These are phyloP conservation scores for Petunia axillaris DNA, from an alignment of 257 asterid species.

Conservation along the genomic window DNA sequence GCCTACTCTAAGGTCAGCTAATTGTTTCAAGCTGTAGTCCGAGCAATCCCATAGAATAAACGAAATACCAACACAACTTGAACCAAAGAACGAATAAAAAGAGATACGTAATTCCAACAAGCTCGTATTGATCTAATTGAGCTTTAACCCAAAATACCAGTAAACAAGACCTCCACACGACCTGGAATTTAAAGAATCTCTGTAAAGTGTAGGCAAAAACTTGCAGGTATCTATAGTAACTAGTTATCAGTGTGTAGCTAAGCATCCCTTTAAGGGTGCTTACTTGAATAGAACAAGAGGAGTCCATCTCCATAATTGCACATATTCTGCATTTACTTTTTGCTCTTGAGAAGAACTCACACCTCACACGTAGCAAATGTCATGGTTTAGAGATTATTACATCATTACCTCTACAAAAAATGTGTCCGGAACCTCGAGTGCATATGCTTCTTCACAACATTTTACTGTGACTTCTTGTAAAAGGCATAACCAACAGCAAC, in stretches of 20 bases:
- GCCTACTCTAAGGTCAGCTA: neutral
- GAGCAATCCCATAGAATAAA: neutral
- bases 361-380: neutral
- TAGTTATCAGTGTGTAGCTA: slow-evolving; percentile 6
- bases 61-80: neutral
- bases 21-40: neutral
- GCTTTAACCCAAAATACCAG: slow-evolving; percentile 14
- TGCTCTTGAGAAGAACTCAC: neutral
- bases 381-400: neutral
- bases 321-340: neutral
- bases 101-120: neutral
- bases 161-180: neutral
- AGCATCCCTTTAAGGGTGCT: neutral
- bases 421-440: neutral
- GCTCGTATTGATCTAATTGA: neutral
- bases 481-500: slow-evolving; percentile 73
- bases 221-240: slow-evolving; percentile 14
- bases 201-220: neutral
- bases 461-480: slow-evolving; percentile 63
- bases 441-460: neutral
- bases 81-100: neutral
- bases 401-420: slow-evolving; percentile 6
- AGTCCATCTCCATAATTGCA: neutral
- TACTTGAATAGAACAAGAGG: slow-evolving; percentile 17
- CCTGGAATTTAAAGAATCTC: slow-evolving; percentile 3